phyloP scores from a whole-genome alignment of 345 rosid species.

The Pelargonium nanum region DNA sequence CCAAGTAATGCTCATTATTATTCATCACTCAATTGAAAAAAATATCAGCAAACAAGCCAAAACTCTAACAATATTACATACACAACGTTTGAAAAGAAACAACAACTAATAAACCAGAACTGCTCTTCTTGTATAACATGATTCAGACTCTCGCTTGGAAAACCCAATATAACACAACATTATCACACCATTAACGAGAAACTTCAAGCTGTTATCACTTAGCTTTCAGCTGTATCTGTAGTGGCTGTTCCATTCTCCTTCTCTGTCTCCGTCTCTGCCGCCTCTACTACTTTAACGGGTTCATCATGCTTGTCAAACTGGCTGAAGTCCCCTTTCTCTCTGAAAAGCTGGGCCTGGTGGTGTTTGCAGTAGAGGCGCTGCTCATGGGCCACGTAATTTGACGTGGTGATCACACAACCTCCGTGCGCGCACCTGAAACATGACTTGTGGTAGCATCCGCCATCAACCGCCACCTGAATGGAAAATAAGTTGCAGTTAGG shows the following conservation, averaged over 20 bases:
- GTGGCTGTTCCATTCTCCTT: slow-evolving; percentile 18
- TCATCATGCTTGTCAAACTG: slow-evolving; percentile 37
- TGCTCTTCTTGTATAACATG: slow-evolving; percentile 6
- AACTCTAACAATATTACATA: not conserved
- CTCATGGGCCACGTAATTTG: slow-evolving; percentile 62
- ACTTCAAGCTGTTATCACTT: slow-evolving; percentile 2
- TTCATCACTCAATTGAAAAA: not conserved
- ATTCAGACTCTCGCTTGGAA: not conserved
- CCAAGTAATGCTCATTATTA: not conserved
- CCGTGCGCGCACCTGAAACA: slow-evolving; percentile 74
- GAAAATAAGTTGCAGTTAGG: too few relatives aligned
- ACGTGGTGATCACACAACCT: slow-evolving; percentile 56
- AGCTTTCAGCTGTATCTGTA: not conserved
- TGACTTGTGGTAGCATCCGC: slow-evolving; percentile 45
- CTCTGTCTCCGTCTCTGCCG: too few relatives aligned
- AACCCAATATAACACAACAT: slow-evolving; percentile 2
- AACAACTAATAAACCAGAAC: not conserved
- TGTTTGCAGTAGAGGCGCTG: slow-evolving; percentile 61
- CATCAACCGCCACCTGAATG: slow-evolving; percentile 63
- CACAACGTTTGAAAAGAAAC: not conserved
- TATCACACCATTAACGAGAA: too few relatives aligned
- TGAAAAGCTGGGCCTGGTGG: slow-evolving; percentile 66
- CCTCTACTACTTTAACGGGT: slow-evolving; percentile 13
- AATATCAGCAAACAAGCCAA: not conserved
- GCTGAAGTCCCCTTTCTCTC: slow-evolving; percentile 65